Evolutionary conservation across 768 basidiomycete species (phyloP).

Genomic region (Panus rudis): DNA sequence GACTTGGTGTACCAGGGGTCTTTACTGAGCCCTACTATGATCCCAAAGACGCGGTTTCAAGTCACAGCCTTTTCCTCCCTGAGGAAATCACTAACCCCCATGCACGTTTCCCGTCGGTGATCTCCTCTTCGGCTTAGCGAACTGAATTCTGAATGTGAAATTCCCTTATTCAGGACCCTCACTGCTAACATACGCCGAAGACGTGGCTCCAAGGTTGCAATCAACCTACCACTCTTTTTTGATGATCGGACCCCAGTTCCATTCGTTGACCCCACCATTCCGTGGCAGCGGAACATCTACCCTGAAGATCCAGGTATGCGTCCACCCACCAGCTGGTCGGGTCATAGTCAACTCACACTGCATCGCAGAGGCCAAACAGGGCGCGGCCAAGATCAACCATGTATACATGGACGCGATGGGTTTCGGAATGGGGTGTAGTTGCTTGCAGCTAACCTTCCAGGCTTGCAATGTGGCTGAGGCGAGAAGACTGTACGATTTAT

Average conservation of each 20-base stretch:
- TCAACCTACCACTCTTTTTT: conserved; percentile 89
- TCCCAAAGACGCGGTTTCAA: conserved; percentile 71
- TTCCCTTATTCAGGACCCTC: conserved; percentile 59
- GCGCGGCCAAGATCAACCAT: conserved; percentile 83
- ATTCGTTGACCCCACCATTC: conserved; percentile 90
- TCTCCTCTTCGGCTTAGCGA: conserved; percentile 12
- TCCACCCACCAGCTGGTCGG: neutral
- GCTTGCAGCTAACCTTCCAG: conserved; percentile 96
- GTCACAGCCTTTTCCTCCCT: conserved; percentile 90
- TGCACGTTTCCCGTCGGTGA: conserved; percentile 91
- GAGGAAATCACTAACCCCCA: conserved; percentile 97
- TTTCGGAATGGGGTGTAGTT: conserved; percentile 99
- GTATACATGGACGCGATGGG: conserved; percentile 99
- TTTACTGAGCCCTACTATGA: conserved; percentile 90
- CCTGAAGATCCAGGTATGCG: conserved; percentile 74
- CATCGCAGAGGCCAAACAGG: conserved; percentile 72
- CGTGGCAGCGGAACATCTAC: conserved; percentile 77
- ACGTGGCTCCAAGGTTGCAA: conserved; percentile 89
- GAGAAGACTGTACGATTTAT: conserved; percentile 89
- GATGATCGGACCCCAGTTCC: conserved; percentile 84
- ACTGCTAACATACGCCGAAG: conserved; percentile 92
- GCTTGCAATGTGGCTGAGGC: conserved; percentile 92
- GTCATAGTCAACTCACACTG: conserved; percentile 8
- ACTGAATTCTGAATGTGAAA: conserved; percentile 12
- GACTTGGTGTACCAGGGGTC: conserved; percentile 78